Percentiles rank a stretch among this genome's conserved stretches.
Evolutionary conservation across 805 yeast species (phyloP).

Genomic region (Pichia rugopelliculosa): DNA sequence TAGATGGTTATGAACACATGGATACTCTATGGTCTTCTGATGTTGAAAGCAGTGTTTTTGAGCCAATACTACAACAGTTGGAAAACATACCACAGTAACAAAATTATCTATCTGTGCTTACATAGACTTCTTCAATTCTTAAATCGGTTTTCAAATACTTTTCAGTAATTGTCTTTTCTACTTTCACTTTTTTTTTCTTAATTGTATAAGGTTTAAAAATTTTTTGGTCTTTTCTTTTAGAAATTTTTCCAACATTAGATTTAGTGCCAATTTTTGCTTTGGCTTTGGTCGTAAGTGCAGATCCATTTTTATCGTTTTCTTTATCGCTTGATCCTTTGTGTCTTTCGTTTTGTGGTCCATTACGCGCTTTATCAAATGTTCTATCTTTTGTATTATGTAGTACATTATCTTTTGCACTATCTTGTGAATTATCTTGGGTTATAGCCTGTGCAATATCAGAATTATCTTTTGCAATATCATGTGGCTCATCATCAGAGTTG

Average conservation of each 20-base stretch:
- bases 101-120: background rate
- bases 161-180: background rate
- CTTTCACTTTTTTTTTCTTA: background rate
- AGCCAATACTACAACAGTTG: background rate
- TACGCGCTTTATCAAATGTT: no score
- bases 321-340: no score
- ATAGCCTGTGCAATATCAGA: no score
- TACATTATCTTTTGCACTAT: no score
- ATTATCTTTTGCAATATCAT: no score
- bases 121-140: background rate
- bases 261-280: background rate
- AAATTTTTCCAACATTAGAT: background rate
- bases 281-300: no score
- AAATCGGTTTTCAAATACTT: background rate
- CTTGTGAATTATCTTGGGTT: no score
- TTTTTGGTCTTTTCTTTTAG: background rate
- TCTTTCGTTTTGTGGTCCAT: no score
- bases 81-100: background rate
- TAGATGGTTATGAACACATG: constrained; percentile 75
- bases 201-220: background rate
- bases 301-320: no score
- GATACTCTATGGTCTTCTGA: constrained; percentile 85
- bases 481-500: no score
- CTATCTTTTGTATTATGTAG: no score
- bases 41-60: constrained; percentile 41